Evolutionary conservation across 345 rosid genomes (phyloP).

Genomic region (Triadica sebifera): DNA sequence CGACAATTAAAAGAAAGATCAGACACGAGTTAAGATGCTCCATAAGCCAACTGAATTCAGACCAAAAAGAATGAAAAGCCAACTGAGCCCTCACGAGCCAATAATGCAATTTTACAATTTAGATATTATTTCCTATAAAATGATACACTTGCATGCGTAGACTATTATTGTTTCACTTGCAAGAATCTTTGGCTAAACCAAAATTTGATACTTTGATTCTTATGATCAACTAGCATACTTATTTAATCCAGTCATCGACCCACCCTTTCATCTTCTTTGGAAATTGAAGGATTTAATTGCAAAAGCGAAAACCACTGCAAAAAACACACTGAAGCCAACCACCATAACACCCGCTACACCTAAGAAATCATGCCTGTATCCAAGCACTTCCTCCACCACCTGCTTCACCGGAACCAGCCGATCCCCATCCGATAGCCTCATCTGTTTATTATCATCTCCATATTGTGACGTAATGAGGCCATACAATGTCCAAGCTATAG

Average conservation of each 20-base stretch:
- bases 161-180: conserved; percentile 11
- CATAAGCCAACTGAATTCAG: no score
- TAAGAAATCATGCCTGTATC: conserved; percentile 77
- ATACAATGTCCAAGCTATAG: conserved; percentile 86
- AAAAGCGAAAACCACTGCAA: conserved; percentile 68
- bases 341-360: conserved; percentile 73
- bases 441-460: conserved; percentile 47
- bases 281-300: conserved; percentile 86
- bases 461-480: conserved; percentile 85
- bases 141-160: background rate
- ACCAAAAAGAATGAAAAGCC: no score
- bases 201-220: background rate
- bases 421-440: conserved; percentile 62
- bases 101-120: conserved; percentile 1
- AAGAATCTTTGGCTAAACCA: background rate
- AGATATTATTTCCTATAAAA: background rate
- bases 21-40: no score
- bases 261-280: conserved; percentile 65
- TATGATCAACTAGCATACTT: no score
- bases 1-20: no score
- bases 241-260: background rate
- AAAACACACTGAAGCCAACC: conserved; percentile 58
- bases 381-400: conserved; percentile 54
- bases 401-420: conserved; percentile 44
- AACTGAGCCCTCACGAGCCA: no score